Evolutionary conservation across 108 stramenopile species (phyloP), one percentile per base, ranked within the genome.

Genomic region (Fistulifera pelliculosa): DNA sequence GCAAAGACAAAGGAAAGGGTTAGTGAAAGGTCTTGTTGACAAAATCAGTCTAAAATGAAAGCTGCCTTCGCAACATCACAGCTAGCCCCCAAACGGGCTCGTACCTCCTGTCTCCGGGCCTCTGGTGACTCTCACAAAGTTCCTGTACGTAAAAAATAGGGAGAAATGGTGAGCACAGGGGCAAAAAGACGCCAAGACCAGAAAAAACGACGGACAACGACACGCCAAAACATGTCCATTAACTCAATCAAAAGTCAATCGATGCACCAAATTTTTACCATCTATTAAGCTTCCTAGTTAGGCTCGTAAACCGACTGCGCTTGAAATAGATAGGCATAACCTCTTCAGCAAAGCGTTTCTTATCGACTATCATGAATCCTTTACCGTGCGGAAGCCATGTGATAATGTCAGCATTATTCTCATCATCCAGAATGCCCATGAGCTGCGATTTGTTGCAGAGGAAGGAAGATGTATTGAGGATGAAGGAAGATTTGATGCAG

Each of bases 311-410:
- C 61, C 48, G 87, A 79, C 41, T 38, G 5, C 38, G 87, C 89
- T 42, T 40, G 69, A 96, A 96, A 69, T 87, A 92, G 16, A 54
- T 55, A 5, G 87, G 90, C 69, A 96, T 69, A 21, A 86, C 56
- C 15, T 81, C 47, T 12, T 54, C 55, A 0, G 70, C 75, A 56
- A 82, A 82, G 19, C 44, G 44, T 27, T 69, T 68, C 56, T 77
- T 77, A 50, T 77, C 61, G 64, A 64, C 59, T 44, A 77, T 77
- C 13, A 69, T 59, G 60, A 77, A 77, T 11, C 60, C 64, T 24
- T 59, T 58, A 2, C 71, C 76, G 42, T 77, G 71, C 12, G 76
- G 76, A 15, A 77, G 41, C 76, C 76, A 77, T 2, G 62, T 27
- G 47, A 73, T 70, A 1, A 60, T 65, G 35, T 76, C 68, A 11